Evolutionary conservation across 148 eudicot species (phyloP), one percentile per base, ranked within the genome.

Genomic region (Agrostemma githago): DNA sequence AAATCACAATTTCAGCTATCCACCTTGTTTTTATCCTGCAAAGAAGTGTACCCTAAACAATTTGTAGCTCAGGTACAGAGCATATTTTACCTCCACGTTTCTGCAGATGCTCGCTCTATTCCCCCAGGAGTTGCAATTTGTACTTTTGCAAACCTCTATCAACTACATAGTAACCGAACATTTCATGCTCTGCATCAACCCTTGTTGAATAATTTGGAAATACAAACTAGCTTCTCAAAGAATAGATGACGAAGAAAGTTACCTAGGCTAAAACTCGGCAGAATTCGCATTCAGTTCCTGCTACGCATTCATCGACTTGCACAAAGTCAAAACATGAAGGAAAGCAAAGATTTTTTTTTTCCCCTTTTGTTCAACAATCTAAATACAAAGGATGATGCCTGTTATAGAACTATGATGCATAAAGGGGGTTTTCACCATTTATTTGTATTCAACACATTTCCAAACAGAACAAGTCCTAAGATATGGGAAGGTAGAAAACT

Each of bases 251-350:
- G 6, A 53, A 80, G 80, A 62, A 72, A 53, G 74, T 81, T 81
- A 76, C 83, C 83, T 78, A 81, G 71, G 71, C 80, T 77, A 81
- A 40, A 74, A 48, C 66, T 11, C 41, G 64, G 67, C 66, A 68
- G 72, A 48, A 70, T 76, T 68, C 59, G 62, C 76, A 37, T 61
- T 56, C 66, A 72, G 60, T 72, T 72, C 79, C 76, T 61, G 71
- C 42, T 51, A 51, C 15, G 56, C 56, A 15, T 51, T 51, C 56
- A 10, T 51, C 56, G 11, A 51, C 56, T 51, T 51, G 56, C 56
- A 51, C 15, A 51, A 51, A 51, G 56, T 51, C 14, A 51, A 10
- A 51, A 9, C 56, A 51, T 51, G 56, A 15, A 51, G 14, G 14
- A 10, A 51, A 51, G 56, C 56, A 51, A 51, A 51, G 56, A 10